A percentile compares a stretch with the other conserved stretches of the same genome.
Evolutionary conservation across 2,329 filamentous ascomycete species (phyloP).

Genomic region (Cryphonectria nitschkei): DNA sequence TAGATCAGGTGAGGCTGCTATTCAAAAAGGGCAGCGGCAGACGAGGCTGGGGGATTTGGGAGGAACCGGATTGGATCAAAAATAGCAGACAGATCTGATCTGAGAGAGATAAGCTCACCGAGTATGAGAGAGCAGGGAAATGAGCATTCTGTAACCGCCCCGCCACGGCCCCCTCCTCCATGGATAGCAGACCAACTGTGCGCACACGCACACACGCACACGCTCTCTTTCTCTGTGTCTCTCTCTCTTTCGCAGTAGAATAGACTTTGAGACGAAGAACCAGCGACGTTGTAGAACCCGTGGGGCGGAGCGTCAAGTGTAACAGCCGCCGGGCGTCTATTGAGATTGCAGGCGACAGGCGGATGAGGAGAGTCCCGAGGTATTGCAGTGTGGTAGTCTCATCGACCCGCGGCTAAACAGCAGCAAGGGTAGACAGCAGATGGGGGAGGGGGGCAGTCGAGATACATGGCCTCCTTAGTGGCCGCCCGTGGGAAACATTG

Average conservation of each 20-base stretch:
- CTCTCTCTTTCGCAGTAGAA: neutral
- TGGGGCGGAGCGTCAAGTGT: conserved; percentile 18
- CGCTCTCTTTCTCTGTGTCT: too few species aligned
- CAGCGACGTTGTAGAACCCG: neutral
- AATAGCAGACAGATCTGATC: conserved; percentile 17
- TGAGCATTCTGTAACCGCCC: conserved; percentile 6
- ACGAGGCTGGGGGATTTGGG: conserved; percentile 12
- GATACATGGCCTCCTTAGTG: conserved; percentile 9
- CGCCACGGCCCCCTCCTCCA: neutral
- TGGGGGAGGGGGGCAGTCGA: neutral
- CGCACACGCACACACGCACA: neutral
- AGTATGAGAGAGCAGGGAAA: conserved; percentile 2
- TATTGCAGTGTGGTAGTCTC: neutral
- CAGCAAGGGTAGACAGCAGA: conserved; percentile 5
- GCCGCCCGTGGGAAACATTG: conserved; percentile 27
- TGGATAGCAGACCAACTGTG: neutral
- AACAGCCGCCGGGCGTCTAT: conserved; percentile 19
- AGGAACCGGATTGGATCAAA: conserved; percentile 19
- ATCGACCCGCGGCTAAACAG: conserved; percentile 23
- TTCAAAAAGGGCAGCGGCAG: neutral
- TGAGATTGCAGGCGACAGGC: conserved; percentile 7
- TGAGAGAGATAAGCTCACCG: conserved; percentile 8
- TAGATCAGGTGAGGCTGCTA: conserved; percentile 12
- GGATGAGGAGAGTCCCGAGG: neutral
- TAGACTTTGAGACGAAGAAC: neutral